These are phyloP conservation scores for Odonthalia washingtoniensis DNA, from an alignment of 31 red algal genomes.

Conservation along the genomic window DNA sequence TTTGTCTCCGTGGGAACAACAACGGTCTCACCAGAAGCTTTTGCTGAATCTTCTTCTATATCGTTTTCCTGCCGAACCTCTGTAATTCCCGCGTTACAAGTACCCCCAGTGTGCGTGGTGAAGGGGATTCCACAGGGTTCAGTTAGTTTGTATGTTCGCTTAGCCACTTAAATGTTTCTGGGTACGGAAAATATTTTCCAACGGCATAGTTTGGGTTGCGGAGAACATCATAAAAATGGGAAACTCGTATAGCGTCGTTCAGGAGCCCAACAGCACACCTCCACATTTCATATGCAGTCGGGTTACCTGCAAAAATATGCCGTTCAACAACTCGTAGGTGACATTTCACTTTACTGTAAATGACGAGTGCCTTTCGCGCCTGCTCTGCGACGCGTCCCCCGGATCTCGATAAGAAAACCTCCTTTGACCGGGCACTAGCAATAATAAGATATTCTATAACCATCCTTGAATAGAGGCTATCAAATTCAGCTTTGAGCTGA, in stretches of 20 bases:
- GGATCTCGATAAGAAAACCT: too few relatives aligned
- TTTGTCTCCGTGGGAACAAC: not conserved
- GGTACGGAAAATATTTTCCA: not conserved
- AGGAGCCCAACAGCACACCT: not conserved
- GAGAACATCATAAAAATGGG: constrained; percentile 27
- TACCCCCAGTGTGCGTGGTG: not conserved
- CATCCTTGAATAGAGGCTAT: too few relatives aligned
- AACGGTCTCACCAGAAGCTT: not conserved
- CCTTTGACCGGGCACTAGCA: too few relatives aligned
- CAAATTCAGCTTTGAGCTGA: too few relatives aligned
- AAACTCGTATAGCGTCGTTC: constrained; percentile 3
- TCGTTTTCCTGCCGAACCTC: not conserved
- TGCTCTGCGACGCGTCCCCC: too few relatives aligned
- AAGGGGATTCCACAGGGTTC: not conserved
- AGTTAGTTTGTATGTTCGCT: not conserved
- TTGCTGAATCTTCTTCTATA: not conserved
- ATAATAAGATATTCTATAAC: too few relatives aligned
- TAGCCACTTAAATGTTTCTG: not conserved
- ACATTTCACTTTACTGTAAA: not conserved
- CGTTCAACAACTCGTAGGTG: not conserved
- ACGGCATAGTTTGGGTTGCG: constrained; percentile 21
- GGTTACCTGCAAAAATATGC: not conserved
- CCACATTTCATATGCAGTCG: not conserved
- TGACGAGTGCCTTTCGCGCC: not conserved
- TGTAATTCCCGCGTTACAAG: not conserved